Conservation (phyloP, 1,284 basidiomycete genomes). For the Wallemia mellicola region DNA sequence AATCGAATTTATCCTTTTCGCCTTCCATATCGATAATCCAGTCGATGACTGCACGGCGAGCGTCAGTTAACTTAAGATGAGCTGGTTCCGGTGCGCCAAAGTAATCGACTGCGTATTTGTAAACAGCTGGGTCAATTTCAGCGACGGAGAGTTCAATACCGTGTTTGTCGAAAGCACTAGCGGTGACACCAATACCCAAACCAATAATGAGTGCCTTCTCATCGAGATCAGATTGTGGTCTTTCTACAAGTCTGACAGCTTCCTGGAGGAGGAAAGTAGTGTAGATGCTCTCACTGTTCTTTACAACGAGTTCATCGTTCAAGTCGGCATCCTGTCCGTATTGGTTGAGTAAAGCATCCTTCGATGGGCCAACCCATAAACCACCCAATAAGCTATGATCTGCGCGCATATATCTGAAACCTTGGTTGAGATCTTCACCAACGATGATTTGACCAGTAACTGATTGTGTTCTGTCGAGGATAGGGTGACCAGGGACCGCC, state of each 20-base stretch:
- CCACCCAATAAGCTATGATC: slow-evolving; percentile 1
- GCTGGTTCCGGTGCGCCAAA: slow-evolving; percentile 32
- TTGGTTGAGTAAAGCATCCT: not conserved
- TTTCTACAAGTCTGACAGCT: slow-evolving; percentile 32
- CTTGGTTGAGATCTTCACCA: not conserved
- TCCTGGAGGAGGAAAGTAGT: slow-evolving; percentile 59
- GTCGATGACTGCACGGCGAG: slow-evolving; percentile 28
- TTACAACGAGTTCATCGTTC: not conserved
- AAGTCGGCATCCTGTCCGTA: not conserved
- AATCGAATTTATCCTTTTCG: slow-evolving; percentile 25
- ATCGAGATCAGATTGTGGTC: slow-evolving; percentile 15
- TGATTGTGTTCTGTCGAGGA: not conserved
- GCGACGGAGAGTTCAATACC: slow-evolving; percentile 35
- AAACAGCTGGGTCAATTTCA: slow-evolving; percentile 67
- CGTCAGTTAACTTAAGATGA: slow-evolving; percentile 41
- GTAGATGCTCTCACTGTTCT: slow-evolving; percentile 34
- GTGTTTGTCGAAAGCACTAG: slow-evolving; percentile 36
- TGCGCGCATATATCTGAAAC: not conserved
- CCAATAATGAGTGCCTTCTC: slow-evolving; percentile 43
- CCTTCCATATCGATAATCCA: slow-evolving; percentile 13
- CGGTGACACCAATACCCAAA: slow-evolving; percentile 50
- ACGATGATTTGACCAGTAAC: not conserved
- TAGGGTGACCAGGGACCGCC: not conserved
- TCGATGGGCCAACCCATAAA: not conserved
- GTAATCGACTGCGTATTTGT: slow-evolving; percentile 40